Base-by-base conservation (phyloP, 306 rosid genomes). In the Pyrus bretschneideri region DNA sequence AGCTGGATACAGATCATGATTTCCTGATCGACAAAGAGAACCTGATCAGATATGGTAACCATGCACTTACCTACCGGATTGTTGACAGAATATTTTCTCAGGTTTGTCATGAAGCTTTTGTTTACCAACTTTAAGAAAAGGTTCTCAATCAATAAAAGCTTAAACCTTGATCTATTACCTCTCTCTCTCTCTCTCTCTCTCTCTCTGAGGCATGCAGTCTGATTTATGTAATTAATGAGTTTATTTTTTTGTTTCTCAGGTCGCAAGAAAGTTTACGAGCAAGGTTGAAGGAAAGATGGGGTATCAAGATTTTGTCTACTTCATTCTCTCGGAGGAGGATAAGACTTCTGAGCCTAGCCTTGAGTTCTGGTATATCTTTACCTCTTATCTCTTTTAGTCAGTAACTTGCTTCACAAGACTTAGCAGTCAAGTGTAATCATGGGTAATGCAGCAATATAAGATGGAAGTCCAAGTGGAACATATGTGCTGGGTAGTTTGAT, bases 11-110 rank as follows among this genome's bases (percentile, higher is more conserved):
- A 42, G 99, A 96, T 81, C 99, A 93, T 76, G 99, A 96, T 84
- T 96, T 96, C 86, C 79, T 96, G 89, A 92, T 96, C 76, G 97
- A 96, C 87, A 96, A 93, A 78, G 99, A 96, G 85, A 96, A 96
- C 79, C 96, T 96, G 75, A 93, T 93, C 84, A 88, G 97, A 93
- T 96, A 93, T 88, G 98, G 99, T 75, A 96, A 96, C 88, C 97
- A 96, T 35, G 98, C 99, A 0, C 99, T 96, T 79, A 96, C 99
- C 77, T 96, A 96, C 83, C 88, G 98, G 78, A 96, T 96, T 82
- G 99, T 93, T 69, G 99, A 96, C 85, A 91, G 99, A 88, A 87
- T 96, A 91, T 96, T 96, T 86, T 89, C 99, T 79, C 99, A 96
- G 98, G 99, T 96, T 81, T 80, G 78, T 61, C 55, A 60, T 75